These are phyloP conservation scores for Magnaporthiopsis incrustans DNA, from an alignment of 2,329 filamentous ascomycete genomes.

Conservation along the genomic window DNA sequence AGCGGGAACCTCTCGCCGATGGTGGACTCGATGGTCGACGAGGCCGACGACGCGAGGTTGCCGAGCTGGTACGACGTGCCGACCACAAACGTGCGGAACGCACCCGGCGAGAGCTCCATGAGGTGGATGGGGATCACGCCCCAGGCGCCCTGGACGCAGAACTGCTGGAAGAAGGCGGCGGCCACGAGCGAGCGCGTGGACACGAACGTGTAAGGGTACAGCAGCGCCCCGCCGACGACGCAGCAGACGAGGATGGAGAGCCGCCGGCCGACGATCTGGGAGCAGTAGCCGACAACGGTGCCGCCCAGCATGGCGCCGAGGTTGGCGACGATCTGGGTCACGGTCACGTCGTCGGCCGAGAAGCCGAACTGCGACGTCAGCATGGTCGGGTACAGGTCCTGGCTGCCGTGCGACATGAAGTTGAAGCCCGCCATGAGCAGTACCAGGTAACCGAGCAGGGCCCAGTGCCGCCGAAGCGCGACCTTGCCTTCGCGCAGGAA, in stretches of 20 bases:
- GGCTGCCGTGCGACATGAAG: conserved; percentile 55
- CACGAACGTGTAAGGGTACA: conserved; percentile 78
- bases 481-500: conserved; percentile 73
- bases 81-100: conserved; percentile 63
- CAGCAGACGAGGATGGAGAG: conserved; percentile 60
- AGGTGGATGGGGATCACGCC: conserved; percentile 65
- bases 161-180: conserved; percentile 72
- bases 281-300: conserved; percentile 56
- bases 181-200: conserved; percentile 58
- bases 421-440: conserved; percentile 88
- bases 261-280: conserved; percentile 61
- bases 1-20: conserved; percentile 71
- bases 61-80: conserved; percentile 68
- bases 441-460: conserved; percentile 72
- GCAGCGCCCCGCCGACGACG: conserved; percentile 60
- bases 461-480: conserved; percentile 71
- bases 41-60: conserved; percentile 66
- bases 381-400: conserved; percentile 46
- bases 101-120: conserved; percentile 63
- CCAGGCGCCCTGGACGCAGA: conserved; percentile 59
- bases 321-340: conserved; percentile 66
- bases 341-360: conserved; percentile 15
- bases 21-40: conserved; percentile 67
- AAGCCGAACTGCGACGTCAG: conserved; percentile 21
- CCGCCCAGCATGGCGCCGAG: conserved; percentile 64